phyloP scores from a whole-genome alignment of 139 green algal species.

The Coelastrella sp. region DNA sequence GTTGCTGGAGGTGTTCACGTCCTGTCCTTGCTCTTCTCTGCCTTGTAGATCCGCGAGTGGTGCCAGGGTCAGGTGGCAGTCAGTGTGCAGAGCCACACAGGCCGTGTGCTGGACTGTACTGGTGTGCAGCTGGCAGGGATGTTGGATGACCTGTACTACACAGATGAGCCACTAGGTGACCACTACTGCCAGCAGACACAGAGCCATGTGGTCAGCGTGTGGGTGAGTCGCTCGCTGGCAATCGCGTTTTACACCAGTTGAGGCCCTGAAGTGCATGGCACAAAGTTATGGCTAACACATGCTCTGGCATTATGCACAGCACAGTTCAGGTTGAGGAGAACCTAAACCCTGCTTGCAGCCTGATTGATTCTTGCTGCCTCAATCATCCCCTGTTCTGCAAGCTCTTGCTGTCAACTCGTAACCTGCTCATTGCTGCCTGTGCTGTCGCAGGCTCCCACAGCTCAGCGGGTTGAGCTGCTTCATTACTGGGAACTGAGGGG shows the following conservation, averaged over 20 bases:
- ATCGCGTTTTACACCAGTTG: constrained; percentile 37
- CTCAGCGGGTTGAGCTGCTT: constrained; percentile 76
- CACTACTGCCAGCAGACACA: not conserved
- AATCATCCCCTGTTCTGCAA: too few species aligned
- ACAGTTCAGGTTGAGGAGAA: not conserved
- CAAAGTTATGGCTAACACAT: too few species aligned
- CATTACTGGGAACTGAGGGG: constrained; percentile 58
- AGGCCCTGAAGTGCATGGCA: too few species aligned
- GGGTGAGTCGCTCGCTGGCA: not conserved
- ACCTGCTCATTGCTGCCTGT: not conserved
- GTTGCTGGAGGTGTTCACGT: not conserved
- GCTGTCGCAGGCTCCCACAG: constrained; percentile 81
- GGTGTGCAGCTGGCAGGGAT: constrained; percentile 79
- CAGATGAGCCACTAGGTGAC: constrained; percentile 64
- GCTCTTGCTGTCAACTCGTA: not conserved
- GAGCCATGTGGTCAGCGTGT: constrained; percentile 32
- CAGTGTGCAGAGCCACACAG: constrained; percentile 45
- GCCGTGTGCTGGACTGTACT: constrained; percentile 62
- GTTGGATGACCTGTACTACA: constrained; percentile 76
- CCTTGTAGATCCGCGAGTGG: constrained; percentile 12
- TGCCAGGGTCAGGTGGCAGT: constrained; percentile 23
- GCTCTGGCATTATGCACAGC: too few species aligned
- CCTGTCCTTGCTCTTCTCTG: not conserved
- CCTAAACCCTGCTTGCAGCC: not conserved
- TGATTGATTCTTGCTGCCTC: too few species aligned